Conservation (phyloP, 2,329 filamentous ascomycete species). For the Claviceps africana region DNA sequence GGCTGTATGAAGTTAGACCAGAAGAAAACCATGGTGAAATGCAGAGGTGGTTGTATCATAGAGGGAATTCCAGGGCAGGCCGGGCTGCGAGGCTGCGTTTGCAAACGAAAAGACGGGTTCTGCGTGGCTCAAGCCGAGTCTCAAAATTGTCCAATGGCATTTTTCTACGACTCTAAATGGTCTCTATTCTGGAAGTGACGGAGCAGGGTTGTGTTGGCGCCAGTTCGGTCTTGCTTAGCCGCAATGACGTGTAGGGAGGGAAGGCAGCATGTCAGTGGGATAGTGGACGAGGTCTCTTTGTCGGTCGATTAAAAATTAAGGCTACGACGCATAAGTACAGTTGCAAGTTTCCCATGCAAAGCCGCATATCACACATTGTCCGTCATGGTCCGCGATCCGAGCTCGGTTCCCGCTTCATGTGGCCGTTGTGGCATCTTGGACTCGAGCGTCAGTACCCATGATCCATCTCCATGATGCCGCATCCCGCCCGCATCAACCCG, state of each 20-base stretch:
- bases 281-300: not conserved
- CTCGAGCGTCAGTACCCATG: no score
- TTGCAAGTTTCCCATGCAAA: not conserved
- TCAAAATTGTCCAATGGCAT: not conserved
- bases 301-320: not conserved
- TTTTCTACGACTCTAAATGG: not conserved
- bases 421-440: not conserved
- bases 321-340: not conserved
- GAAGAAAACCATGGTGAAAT: not conserved
- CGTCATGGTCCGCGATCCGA: not conserved
- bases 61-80: not conserved
- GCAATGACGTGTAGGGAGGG: no score
- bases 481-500: no score
- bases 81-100: not conserved
- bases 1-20: constrained; percentile 4
- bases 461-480: no score
- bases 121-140: not conserved
- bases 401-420: not conserved
- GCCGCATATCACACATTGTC: not conserved
- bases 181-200: no score
- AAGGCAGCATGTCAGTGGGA: no score
- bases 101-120: not conserved
- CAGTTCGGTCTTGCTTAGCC: not conserved
- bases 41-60: constrained; percentile 4
- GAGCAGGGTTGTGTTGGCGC: not conserved